These are phyloP conservation scores for Cenchrus purpureus DNA, from an alignment of 176 grass and related monocot genomes.

Conservation along the genomic window DNA sequence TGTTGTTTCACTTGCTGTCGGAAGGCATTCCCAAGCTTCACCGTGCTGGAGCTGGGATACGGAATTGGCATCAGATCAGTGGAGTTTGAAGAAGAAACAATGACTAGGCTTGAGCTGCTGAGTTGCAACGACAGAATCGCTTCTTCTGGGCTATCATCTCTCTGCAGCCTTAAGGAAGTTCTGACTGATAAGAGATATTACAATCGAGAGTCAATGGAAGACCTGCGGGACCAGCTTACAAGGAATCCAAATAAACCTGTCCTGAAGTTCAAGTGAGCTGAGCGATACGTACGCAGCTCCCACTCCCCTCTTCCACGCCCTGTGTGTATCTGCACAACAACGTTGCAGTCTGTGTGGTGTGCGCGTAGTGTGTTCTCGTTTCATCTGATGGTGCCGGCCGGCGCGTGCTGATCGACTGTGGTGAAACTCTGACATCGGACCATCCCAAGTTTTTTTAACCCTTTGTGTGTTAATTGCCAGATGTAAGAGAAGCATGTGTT, in stretches of 20 bases:
- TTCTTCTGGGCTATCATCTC: neutral
- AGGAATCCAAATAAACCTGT: neutral
- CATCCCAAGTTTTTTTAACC: too few species aligned
- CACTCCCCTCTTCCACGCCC: too few species aligned
- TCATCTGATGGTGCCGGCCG: too few species aligned
- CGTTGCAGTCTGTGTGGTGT: too few species aligned
- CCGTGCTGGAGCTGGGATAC: neutral
- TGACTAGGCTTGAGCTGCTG: neutral
- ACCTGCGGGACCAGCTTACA: neutral
- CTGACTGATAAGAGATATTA: neutral
- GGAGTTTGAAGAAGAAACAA: neutral
- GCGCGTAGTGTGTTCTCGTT: too few species aligned
- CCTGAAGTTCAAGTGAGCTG: neutral
- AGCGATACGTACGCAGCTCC: too few species aligned
- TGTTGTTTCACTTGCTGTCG: neutral
- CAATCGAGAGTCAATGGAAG: neutral
- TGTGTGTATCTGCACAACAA: too few species aligned
- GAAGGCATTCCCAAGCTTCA: neutral
- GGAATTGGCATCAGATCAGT: neutral
- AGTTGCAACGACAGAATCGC: rapidly evolving
- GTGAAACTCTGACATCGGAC: too few species aligned
- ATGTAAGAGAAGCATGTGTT: too few species aligned
- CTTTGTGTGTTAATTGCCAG: too few species aligned
- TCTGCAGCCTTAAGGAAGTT: neutral
- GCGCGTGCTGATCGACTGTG: too few species aligned